Base-by-base conservation (phyloP, 164 flowering plant genomes). In the Tetrastigma voinierianum region DNA sequence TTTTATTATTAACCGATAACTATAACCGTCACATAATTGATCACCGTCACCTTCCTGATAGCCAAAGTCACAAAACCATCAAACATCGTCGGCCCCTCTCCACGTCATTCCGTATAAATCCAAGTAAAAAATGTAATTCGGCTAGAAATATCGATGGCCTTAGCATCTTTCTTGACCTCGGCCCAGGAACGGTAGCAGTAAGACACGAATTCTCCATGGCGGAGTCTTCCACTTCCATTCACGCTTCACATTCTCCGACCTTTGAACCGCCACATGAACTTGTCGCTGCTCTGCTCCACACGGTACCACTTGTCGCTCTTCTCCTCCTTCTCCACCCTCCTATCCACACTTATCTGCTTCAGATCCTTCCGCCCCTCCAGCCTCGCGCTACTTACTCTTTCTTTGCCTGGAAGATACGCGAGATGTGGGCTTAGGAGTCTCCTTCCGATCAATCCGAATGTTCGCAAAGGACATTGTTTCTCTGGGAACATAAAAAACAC, bases 121-220 rank as follows among this genome's bases (percentile, higher is more conserved):
- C n/a, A n/a, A n/a, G n/a, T n/a, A n/a, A n/a, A n/a, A n/a, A n/a
- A n/a, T 32, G 3, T 32, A 32, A 32, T 32, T 32, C 61, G 0
- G 51, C 59, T 24, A 49, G 70, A 57, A 16, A 58, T 58, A 10
- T 58, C 56, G 16, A 67, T 67, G 47, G 64, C 13, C 25, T 47
- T 67, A 43, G 25, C 21, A 14, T 46, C 55, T 59, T 51, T 65
- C 65, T 66, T 57, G 8, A 13, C 61, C n/a, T 62, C 63, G 20
- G 25, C 51, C 59, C 73, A 2, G 80, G 80, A 18, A 77, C 61
- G 0, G 67, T 74, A 1, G 74, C 62, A 10, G 75, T 73, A 15
- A 77, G 74, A 17, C 64, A 65, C 0, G 72, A 75, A 23, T 73
- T 14, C 20, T 67, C 77, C 52, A 72, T 46, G 7, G 5, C 2